These are phyloP conservation scores for Talaromyces sp. DNA, from an alignment of 2,329 filamentous ascomycete species.

Conservation along the genomic window DNA sequence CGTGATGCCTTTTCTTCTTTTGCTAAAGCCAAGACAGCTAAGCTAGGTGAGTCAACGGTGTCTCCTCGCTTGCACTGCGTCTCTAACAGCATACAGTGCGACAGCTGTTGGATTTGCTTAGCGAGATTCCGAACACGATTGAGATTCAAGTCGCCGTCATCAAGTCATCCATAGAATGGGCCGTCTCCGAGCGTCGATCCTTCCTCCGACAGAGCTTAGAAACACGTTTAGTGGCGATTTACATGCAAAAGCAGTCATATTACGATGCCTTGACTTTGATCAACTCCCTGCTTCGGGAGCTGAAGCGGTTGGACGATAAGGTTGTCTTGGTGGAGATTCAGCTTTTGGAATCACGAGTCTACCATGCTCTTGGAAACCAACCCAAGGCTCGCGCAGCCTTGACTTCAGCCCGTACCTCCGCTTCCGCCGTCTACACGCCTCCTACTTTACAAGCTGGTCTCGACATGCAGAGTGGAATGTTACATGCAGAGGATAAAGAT, in stretches of 20 bases:
- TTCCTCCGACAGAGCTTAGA: conserved; percentile 98
- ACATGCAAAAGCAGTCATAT: conserved; percentile 97
- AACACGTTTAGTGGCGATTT: conserved; percentile 84
- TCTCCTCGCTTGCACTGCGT: neutral
- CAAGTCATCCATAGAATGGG: conserved; percentile 99
- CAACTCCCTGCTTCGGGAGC: conserved; percentile 90
- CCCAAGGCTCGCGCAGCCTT: conserved; percentile 91
- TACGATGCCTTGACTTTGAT: conserved; percentile 96
- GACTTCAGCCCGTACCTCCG: conserved; percentile 88
- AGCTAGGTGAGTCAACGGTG: conserved; percentile 66
- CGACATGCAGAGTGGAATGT: conserved; percentile 98
- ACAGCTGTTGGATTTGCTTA: conserved; percentile 92
- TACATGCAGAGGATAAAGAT: conserved; percentile 97
- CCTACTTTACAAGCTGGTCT: conserved; percentile 91
- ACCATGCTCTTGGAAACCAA: conserved; percentile 95
- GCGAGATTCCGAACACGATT: conserved; percentile 86
- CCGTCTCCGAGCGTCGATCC: conserved; percentile 83
- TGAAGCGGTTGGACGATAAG: conserved; percentile 98
- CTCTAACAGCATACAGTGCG: conserved; percentile 59
- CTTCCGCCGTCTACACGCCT: conserved; percentile 94
- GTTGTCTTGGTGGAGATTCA: conserved; percentile 96
- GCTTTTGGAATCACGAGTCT: conserved; percentile 91
- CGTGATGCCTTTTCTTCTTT: conserved; percentile 89
- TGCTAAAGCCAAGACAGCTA: conserved; percentile 97
- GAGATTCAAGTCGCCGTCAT: conserved; percentile 93